phyloP scores from a whole-genome alignment of 1,284 basidiomycete species.

The Ceratobasidium sp. region DNA sequence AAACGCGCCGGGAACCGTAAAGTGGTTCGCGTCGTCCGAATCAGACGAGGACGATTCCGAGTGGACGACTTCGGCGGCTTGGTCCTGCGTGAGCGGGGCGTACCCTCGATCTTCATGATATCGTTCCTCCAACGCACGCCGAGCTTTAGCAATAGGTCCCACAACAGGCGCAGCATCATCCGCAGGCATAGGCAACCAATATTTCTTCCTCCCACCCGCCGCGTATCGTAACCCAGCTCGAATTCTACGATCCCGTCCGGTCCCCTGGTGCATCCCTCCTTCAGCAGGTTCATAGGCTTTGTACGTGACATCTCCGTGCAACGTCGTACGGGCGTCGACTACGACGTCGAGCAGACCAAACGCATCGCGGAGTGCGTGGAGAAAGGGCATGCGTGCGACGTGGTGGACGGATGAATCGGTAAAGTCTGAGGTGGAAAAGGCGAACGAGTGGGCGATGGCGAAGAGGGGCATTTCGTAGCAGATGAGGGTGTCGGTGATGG shows the following conservation, averaged over 20 bases:
- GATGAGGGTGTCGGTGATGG: constrained; percentile 89
- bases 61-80: constrained; percentile 77
- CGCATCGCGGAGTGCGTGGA: constrained; percentile 88
- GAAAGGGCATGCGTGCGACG: constrained; percentile 88
- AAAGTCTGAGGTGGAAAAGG: constrained; percentile 88
- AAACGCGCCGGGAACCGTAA: constrained; percentile 55
- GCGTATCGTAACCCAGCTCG: constrained; percentile 91
- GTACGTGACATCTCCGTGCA: constrained; percentile 93
- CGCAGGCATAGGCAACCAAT: constrained; percentile 85
- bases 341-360: constrained; percentile 89
- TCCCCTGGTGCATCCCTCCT: constrained; percentile 89
- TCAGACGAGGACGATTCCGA: constrained; percentile 56
- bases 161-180: constrained; percentile 57
- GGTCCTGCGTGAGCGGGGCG: constrained; percentile 78
- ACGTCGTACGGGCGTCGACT: constrained; percentile 85
- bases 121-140: constrained; percentile 58
- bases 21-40: constrained; percentile 37
- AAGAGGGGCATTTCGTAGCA: constrained; percentile 99
- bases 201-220: constrained; percentile 87
- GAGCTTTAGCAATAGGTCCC: constrained; percentile 60
- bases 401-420: constrained; percentile 75
- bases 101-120: constrained; percentile 71
- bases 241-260: constrained; percentile 84
- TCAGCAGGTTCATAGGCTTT: constrained; percentile 96
- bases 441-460: constrained; percentile 91